These are phyloP conservation scores for Edaphochlamys debaryana DNA, from an alignment of 139 green algal species.

Conservation along the genomic window DNA sequence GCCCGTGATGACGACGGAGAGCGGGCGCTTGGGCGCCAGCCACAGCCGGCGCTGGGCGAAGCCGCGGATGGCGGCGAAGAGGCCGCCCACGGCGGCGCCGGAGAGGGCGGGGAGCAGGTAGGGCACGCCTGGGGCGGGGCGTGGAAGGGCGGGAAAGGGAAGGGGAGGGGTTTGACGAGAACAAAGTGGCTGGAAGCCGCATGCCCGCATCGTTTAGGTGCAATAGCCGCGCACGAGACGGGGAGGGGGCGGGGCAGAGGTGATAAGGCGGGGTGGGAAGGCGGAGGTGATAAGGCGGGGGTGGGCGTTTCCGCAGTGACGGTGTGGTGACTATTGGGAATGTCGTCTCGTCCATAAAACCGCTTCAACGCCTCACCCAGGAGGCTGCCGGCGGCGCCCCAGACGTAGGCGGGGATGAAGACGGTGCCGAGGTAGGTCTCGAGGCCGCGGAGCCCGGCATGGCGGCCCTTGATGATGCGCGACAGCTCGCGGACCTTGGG, in stretches of 20 bases:
- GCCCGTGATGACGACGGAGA: slow-evolving; percentile 61
- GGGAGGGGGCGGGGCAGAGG: neutral
- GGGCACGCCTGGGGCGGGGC: slow-evolving; percentile 12
- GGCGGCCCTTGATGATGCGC: slow-evolving; percentile 11
- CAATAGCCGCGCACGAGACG: no score
- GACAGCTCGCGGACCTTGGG: slow-evolving; percentile 22
- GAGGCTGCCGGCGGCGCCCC: neutral
- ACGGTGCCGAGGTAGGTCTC: neutral
- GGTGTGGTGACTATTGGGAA: neutral
- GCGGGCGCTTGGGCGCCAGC: slow-evolving; percentile 51
- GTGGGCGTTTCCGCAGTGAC: neutral
- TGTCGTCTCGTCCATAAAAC: neutral
- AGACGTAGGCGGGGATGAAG: slow-evolving; percentile 20
- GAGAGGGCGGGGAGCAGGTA: slow-evolving; percentile 31
- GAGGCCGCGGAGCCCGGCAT: neutral
- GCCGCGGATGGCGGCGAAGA: slow-evolving; percentile 64
- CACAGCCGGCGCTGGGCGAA: slow-evolving; percentile 62
- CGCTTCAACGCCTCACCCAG: neutral
- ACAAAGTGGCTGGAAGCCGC: no score
- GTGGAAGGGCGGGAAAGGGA: no score
- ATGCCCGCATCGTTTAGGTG: no score
- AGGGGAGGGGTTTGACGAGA: neutral
- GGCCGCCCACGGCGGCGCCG: slow-evolving; percentile 56
- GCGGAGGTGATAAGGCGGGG: no score
- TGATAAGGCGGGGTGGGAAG: neutral